Evolutionary conservation across 495 filamentous ascomycete species (phyloP).

Genomic region (Penicillium riverlandense): DNA sequence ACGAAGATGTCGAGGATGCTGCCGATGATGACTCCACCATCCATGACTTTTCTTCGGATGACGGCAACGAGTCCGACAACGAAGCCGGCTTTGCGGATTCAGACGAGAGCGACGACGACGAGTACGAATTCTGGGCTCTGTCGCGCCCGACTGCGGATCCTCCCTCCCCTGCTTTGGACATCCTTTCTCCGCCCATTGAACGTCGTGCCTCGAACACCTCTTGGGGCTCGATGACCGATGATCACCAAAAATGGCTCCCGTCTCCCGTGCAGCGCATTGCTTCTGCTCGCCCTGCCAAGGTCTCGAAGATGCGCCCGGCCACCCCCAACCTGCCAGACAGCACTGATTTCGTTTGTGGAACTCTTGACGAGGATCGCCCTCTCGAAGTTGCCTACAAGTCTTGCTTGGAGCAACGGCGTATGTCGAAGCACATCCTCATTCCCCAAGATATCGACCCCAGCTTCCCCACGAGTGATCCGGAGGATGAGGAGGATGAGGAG

Average conservation of each 20-base stretch:
- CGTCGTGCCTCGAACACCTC: slow-evolving; percentile 56
- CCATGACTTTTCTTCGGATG: slow-evolving; percentile 55
- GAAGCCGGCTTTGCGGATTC: slow-evolving; percentile 89
- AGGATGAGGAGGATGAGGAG: slow-evolving; percentile 72
- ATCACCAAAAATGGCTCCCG: slow-evolving; percentile 26
- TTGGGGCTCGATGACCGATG: slow-evolving; percentile 52
- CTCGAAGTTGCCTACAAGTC: slow-evolving; percentile 88
- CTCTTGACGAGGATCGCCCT: slow-evolving; percentile 90
- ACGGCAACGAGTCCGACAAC: slow-evolving; percentile 90
- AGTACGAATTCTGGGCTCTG: slow-evolving; percentile 74
- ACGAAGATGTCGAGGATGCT: slow-evolving; percentile 51
- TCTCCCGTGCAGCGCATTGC: slow-evolving; percentile 18
- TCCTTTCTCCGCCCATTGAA: slow-evolving; percentile 35
- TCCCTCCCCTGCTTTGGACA: slow-evolving; percentile 41
- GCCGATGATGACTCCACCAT: slow-evolving; percentile 56
- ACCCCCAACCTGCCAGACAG: slow-evolving; percentile 89
- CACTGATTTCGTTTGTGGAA: slow-evolving; percentile 97
- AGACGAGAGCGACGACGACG: slow-evolving; percentile 68
- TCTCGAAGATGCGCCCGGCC: slow-evolving; percentile 56
- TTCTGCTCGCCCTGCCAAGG: slow-evolving; percentile 29
- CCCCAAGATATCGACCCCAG: slow-evolving; percentile 97
- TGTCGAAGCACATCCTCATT: slow-evolving; percentile 66
- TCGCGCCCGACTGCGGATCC: slow-evolving; percentile 49
- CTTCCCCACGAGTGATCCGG: slow-evolving; percentile 88
- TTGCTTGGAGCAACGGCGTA: slow-evolving; percentile 70